Conservation (phyloP, 352 stramenopile genomes). For the Pythium angustatum region DNA sequence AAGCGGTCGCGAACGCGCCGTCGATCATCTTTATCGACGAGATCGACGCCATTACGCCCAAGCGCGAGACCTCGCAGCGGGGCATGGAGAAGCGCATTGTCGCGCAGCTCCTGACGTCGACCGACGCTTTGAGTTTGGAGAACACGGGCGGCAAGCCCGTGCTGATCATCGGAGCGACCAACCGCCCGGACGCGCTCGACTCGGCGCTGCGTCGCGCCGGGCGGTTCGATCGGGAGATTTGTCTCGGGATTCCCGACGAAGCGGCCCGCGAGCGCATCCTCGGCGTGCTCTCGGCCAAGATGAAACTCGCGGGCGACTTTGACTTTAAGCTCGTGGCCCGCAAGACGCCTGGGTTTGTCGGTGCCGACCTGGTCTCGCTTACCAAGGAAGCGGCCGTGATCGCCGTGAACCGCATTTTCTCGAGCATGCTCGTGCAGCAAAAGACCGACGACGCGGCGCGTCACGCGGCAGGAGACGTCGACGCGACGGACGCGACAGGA, state of each 20-base stretch:
- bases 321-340: conserved; percentile 94
- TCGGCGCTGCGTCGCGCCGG: conserved; percentile 94
- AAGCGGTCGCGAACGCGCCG: conserved; percentile 92
- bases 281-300: conserved; percentile 90
- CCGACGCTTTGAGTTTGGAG: conserved; percentile 89
- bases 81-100: conserved; percentile 98
- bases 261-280: conserved; percentile 94
- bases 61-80: conserved; percentile 90
- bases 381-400: conserved; percentile 98
- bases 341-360: conserved; percentile 96
- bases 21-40: conserved; percentile 99
- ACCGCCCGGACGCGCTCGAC: conserved; percentile 97
- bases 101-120: conserved; percentile 93
- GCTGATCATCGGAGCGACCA: conserved; percentile 98
- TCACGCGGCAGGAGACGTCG: conserved; percentile 16
- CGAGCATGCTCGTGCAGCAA: conserved; percentile 50
- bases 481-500: neutral
- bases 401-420: conserved; percentile 98
- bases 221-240: conserved; percentile 98
- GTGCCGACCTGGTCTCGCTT: conserved; percentile 96
- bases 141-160: conserved; percentile 92
- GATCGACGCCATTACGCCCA: conserved; percentile 96
- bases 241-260: conserved; percentile 96
- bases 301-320: conserved; percentile 93
- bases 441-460: conserved; percentile 11